Percentiles rank a stretch among this genome's conserved stretches.
phyloP scores from a whole-genome alignment of 2,329 filamentous ascomycete species.

The Didymellaceae sp. region DNA sequence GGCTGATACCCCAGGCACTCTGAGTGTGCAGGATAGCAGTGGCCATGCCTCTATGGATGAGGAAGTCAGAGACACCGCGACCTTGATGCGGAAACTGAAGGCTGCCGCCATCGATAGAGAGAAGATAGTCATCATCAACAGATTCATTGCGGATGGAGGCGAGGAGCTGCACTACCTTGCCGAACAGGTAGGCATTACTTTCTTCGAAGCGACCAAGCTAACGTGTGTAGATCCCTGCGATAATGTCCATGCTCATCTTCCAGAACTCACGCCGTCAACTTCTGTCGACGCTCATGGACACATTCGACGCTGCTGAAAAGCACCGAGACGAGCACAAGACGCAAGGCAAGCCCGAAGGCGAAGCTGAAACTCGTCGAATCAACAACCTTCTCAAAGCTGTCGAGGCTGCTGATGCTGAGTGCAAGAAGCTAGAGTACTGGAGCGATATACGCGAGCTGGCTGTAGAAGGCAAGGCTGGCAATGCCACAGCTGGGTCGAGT shows the following conservation, averaged over 20 bases:
- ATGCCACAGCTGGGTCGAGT: conserved; percentile 39
- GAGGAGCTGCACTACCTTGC: conserved; percentile 76
- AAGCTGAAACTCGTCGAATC: conserved; percentile 60
- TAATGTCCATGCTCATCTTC: conserved; percentile 78
- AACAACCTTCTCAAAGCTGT: conserved; percentile 76
- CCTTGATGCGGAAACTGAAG: conserved; percentile 72
- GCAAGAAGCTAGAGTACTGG: conserved; percentile 84
- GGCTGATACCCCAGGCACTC: conserved; percentile 56
- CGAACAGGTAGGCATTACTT: conserved; percentile 55
- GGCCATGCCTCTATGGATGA: conserved; percentile 52
- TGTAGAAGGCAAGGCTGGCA: conserved; percentile 45
- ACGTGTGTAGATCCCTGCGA: conserved; percentile 38
- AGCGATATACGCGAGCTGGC: conserved; percentile 66
- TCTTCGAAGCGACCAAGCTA: conserved; percentile 15
- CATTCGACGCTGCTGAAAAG: conserved; percentile 60
- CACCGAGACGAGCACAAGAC: conserved; percentile 57
- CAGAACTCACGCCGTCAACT: conserved; percentile 84
- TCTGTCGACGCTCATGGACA: conserved; percentile 68
- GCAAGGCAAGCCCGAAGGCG: conserved; percentile 52
- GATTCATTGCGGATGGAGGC: conserved; percentile 78
- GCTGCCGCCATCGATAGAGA: conserved; percentile 83
- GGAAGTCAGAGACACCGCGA: conserved; percentile 69
- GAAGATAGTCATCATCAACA: conserved; percentile 82
- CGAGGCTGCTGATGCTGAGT: conserved; percentile 78
- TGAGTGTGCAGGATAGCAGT: conserved; percentile 27